Base-by-base conservation (phyloP, 2,329 filamentous ascomycete species). In the Fusarium pseudonygamai region DNA sequence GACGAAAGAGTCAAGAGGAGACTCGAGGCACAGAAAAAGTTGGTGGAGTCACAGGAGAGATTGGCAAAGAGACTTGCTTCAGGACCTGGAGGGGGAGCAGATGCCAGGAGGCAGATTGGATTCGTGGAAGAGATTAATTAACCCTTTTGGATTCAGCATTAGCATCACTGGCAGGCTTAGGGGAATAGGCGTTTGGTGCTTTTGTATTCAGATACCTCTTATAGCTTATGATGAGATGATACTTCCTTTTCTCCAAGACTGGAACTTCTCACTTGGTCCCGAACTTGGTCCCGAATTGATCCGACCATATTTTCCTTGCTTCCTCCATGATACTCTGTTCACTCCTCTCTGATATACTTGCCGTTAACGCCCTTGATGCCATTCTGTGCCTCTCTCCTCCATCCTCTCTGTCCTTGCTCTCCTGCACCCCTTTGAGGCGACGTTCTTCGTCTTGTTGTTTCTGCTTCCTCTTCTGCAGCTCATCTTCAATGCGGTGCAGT, bases 71-170 rank as follows among this genome's bases (percentile, higher is more conserved):
- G 83, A 74, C 77, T 90, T 65, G 86, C 88, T 14, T 83, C 86
- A 22, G 79, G 77, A 2, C 74, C 78, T 3, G 64, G 67, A 24
- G 73, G 68, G 11, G 64, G 81, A 34, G 58, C 78, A n/a, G 64
- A 82, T 42, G 59, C 78, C 46, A 80, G 86, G 74, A 83, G 85
- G 69, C 86, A 88, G 81, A 87, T 89, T 81, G 88, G 88, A n/a
- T 90, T 84, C 71, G 83, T 90, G 37, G 85, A 85, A 53, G 88
- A 89, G 80, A 65, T 89, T 76, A 84, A 84, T 68, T 87, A 76
- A 76, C 45, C 39, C 53, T 56, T 42, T 37, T 18, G 7, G n/a
- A 32, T 26, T 47, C 49, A 52, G 26, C 24, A 60, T 68, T 50
- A 36, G 40, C 39, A 43, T 67, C 30, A 43, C 37, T 64, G 37